These are phyloP conservation scores for Morella rubra DNA, from an alignment of 306 rosid species.

Conservation along the genomic window DNA sequence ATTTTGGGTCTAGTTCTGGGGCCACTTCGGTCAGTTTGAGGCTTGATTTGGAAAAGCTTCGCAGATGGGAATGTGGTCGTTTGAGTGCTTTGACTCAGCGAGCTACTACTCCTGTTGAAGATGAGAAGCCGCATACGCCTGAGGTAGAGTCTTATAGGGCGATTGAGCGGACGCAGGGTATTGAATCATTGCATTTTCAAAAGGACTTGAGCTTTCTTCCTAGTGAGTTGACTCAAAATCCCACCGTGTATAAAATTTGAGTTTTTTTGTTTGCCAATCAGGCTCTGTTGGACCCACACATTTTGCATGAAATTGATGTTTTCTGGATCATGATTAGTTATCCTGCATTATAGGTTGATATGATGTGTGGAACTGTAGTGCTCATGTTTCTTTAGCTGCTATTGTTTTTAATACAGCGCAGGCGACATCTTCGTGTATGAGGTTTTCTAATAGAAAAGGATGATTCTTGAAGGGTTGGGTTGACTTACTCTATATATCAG, in stretches of 20 bases:
- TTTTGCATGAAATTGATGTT: background rate
- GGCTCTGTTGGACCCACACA: constrained; percentile 11
- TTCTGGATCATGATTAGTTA: background rate
- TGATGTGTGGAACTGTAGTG: background rate
- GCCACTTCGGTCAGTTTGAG: constrained; percentile 35
- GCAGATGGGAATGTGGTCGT: constrained; percentile 55
- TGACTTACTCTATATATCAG: too few relatives aligned
- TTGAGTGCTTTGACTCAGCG: constrained; percentile 46
- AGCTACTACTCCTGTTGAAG: constrained; percentile 72
- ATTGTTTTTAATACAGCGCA: background rate
- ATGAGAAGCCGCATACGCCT: constrained; percentile 44
- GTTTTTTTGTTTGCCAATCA: background rate
- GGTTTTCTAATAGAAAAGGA: background rate
- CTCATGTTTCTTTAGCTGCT: background rate
- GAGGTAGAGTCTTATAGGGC: constrained; percentile 38
- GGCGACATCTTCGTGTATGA: background rate
- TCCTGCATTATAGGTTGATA: constrained; percentile 17
- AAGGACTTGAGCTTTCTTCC: constrained; percentile 72
- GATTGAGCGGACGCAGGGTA: constrained; percentile 27
- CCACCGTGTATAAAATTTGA: background rate
- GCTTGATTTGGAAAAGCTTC: constrained; percentile 30
- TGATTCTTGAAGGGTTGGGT: background rate
- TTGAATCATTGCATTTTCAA: constrained; percentile 42
- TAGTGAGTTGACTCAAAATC: constrained; percentile 50
- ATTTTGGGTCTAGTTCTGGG: constrained; percentile 31